These are phyloP conservation scores for Eustoma russellianum DNA, from an alignment of 257 asterid genomes.

Conservation along the genomic window DNA sequence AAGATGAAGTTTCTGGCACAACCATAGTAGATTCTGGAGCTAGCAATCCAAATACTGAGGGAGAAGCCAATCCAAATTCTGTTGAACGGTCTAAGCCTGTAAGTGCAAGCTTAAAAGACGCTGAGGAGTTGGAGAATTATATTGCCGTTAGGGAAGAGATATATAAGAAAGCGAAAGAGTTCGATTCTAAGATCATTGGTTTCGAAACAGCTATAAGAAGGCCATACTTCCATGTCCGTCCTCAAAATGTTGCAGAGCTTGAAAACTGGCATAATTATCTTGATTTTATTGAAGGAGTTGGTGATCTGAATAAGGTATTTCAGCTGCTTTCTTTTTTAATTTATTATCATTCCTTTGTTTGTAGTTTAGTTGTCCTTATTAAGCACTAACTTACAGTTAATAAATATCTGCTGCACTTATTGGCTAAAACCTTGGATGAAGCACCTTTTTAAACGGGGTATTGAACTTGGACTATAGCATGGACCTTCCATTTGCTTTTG, in stretches of 20 bases:
- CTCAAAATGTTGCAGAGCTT: constrained; percentile 81
- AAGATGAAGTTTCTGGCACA: constrained; percentile 65
- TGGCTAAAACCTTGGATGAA: constrained; percentile 96
- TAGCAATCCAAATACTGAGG: constrained; percentile 50
- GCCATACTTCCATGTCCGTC: constrained; percentile 97
- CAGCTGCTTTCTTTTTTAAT: constrained; percentile 19
- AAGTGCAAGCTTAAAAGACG: constrained; percentile 72
- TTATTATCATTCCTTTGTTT: constrained; percentile 23
- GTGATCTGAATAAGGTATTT: constrained; percentile 88
- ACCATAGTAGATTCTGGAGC: constrained; percentile 43
- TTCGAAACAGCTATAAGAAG: constrained; percentile 92
- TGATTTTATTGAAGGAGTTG: constrained; percentile 75
- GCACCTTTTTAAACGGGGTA: constrained; percentile 86
- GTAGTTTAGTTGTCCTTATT: constrained; percentile 81
- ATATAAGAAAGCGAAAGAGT: constrained; percentile 85
- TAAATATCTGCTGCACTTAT: constrained; percentile 87
- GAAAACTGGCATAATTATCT: constrained; percentile 97
- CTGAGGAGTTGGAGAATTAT: constrained; percentile 97
- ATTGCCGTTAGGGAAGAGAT: constrained; percentile 84
- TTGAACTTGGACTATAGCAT: constrained; percentile 99
- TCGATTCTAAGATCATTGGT: constrained; percentile 80
- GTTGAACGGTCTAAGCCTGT: constrained; percentile 54
- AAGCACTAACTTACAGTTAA: constrained; percentile 90
- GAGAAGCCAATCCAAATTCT: constrained; percentile 46
- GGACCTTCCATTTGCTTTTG: constrained; percentile 93